Base-by-base conservation (phyloP, 2,329 filamentous ascomycete species). In the Aspergillus ibericus region DNA sequence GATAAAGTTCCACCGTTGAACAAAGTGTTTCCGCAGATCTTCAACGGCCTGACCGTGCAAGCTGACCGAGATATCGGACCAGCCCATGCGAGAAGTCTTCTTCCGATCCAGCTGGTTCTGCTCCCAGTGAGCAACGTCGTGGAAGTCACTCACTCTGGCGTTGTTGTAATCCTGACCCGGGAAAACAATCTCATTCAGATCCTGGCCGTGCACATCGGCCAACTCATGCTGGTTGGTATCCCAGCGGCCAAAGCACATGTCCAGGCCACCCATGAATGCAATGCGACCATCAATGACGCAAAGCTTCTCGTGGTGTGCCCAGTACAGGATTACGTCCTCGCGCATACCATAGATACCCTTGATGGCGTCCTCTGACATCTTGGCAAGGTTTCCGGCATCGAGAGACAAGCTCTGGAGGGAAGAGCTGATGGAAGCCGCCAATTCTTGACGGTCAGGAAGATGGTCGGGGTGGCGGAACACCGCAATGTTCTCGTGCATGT, bases 111-210 rank as follows among this genome's bases (percentile, higher is more conserved):
- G 83, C 70, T 96, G 92, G 74, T 96, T 96, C 62, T 92, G 85
- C 62, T 93, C 84, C 85, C 88, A 96, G 61, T 95, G 83, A 18
- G 84, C 77, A 20, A 93, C 90, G 66, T 91, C 86, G 47, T 87
- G 82, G 73, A 95, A 93, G 73, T 95, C 93, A 71, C 90, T 89
- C 34, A 96, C 86, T 53, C 87, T 83, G 22, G 92, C 91, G 66
- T 96, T 96, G 77, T 96, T 96, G 79, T 91, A 96, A 68, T 96
- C 93, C 71, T 96, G 93, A 1, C 93, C 92, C 0, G 92, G 91
- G 74, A 93, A 96, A 10, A 96, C 75, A 44, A 91, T 91, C 25
- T 84, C 80, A 59, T 91, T 85, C 22, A 96, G 72, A 72, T 96
- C 85, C 3, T 85, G 85, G 0, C 92, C 91, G 70, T 96, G 92